A percentile compares a stretch with the other conserved stretches of the same genome.
Evolutionary conservation across 139 green algal species (phyloP).

Genomic region (Chlorella sp.): DNA sequence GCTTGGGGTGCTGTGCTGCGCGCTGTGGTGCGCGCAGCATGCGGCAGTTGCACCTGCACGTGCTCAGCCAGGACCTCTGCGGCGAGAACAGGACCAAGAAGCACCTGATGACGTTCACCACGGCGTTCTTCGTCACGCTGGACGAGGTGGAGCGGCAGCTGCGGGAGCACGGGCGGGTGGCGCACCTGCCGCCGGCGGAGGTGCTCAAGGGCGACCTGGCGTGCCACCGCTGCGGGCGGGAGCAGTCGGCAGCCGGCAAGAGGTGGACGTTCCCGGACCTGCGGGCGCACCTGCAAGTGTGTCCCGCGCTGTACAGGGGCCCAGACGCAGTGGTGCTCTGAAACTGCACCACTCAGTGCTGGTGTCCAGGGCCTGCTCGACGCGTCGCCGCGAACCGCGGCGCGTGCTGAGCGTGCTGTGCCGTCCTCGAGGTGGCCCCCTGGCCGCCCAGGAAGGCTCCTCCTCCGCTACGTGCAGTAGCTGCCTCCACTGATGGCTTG

Average conservation of each 20-base stretch:
- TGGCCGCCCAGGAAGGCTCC: too few species aligned
- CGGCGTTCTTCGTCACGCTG: slow-evolving; percentile 52
- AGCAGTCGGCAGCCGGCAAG: too few species aligned
- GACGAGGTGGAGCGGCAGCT: slow-evolving; percentile 30
- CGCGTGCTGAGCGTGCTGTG: too few species aligned
- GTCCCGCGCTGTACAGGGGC: neutral
- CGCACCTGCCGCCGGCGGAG: slow-evolving; percentile 10
- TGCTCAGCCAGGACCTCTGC: slow-evolving; percentile 57
- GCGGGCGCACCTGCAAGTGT: neutral
- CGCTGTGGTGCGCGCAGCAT: slow-evolving; percentile 34
- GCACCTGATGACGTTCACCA: slow-evolving; percentile 81
- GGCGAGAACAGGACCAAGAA: slow-evolving; percentile 67
- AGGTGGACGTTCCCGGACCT: neutral
- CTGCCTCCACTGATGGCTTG: too few species aligned
- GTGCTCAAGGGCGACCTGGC: slow-evolving; percentile 41
- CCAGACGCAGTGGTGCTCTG: slow-evolving; percentile 1
- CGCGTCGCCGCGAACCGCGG: too few species aligned
- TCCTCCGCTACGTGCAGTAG: too few species aligned
- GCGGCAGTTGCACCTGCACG: slow-evolving; percentile 83
- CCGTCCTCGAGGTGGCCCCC: too few species aligned
- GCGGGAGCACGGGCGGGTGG: slow-evolving; percentile 20
- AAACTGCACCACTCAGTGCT: too few species aligned
- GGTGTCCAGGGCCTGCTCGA: too few species aligned
- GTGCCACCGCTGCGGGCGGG: slow-evolving; percentile 6
- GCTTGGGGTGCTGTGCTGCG: neutral